Percentiles rank a stretch among this genome's conserved stretches.
These are phyloP conservation scores for Candida maris DNA, from an alignment of 805 yeast genomes.

Conservation along the genomic window DNA sequence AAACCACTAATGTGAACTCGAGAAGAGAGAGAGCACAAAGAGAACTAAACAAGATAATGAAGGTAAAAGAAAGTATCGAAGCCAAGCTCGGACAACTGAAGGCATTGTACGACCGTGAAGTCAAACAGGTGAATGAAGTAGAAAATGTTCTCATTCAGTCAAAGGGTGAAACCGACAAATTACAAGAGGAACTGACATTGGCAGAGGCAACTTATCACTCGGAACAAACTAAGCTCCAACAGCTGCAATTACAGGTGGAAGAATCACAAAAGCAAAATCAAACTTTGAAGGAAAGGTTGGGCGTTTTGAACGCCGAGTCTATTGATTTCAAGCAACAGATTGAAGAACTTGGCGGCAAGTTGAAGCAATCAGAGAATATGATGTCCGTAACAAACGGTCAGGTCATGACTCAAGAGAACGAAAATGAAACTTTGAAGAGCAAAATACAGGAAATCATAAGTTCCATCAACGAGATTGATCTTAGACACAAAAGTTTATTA, in stretches of 20 bases:
- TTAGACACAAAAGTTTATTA: slow-evolving; percentile 23
- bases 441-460: slow-evolving; percentile 23
- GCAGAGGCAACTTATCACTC: slow-evolving; percentile 78
- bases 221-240: slow-evolving; percentile 59
- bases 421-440: slow-evolving; percentile 35
- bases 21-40: slow-evolving; percentile 72
- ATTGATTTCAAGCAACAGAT: slow-evolving; percentile 55
- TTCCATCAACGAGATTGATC: slow-evolving; percentile 26
- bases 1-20: slow-evolving; percentile 65
- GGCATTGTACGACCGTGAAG: slow-evolving; percentile 73
- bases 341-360: slow-evolving; percentile 48
- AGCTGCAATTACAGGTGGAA: slow-evolving; percentile 56
- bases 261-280: slow-evolving; percentile 67
- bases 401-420: slow-evolving; percentile 53
- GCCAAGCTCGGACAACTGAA: slow-evolving; percentile 64
- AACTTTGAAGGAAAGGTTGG: slow-evolving; percentile 63
- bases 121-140: slow-evolving; percentile 67
- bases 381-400: slow-evolving; percentile 67
- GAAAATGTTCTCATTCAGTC: slow-evolving; percentile 59
- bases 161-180: slow-evolving; percentile 60
- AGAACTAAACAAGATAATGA: slow-evolving; percentile 67
- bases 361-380: slow-evolving; percentile 59
- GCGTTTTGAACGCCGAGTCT: slow-evolving; percentile 62
- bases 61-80: slow-evolving; percentile 68
- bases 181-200: slow-evolving; percentile 68